Base-by-base conservation (phyloP, 805 yeast genomes). In the Ogataea pini region DNA sequence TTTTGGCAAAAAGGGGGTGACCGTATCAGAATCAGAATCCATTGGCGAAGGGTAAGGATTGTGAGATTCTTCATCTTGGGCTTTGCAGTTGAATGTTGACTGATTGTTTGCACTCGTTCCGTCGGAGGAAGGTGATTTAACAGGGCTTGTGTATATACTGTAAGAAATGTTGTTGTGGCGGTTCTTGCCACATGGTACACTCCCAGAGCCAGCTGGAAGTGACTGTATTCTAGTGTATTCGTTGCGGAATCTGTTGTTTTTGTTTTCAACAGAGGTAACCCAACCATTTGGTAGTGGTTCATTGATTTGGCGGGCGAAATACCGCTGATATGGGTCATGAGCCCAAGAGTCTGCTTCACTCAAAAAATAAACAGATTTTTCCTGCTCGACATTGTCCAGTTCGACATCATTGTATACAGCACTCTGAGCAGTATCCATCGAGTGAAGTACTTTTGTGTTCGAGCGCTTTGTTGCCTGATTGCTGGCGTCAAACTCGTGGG, bases 291-390 rank as follows among this genome's bases (percentile, higher is more conserved):
- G 62, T 2, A 60, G 38, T 1, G 50, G 45, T 32, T 58, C 59
- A 8, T 44, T 44, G 2, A 33, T 4, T 17, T 34, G 24, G 18
- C 36, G 18, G 7, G 64, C 64, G 36, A 60, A 60, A 39, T 36
- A 58, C 7, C 64, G 50, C 37, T 60, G 64, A 40, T 60, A 60
- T 5, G 64, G 64, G 48, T 61, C 61, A 20, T 51, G 55, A 3
- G 57, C 58, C 64, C 64, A 60, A n/a, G 19, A 27, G 8, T 50
- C 53, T 9, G 33, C 33, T 9, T 51, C 50, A 13, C 43, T 36
- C 14, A 55, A 32, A 17, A 57, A 46, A 25, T 41, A 52, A 19
- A 9, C 24, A 6, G 12, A 12, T 10, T 32, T 37, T 12, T 39
- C 22, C 13, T 16, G 29, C 14, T 19, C 8, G 20, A 18, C 37